These are phyloP conservation scores for Wickerhamiella sergipiensis DNA, from an alignment of 805 yeast genomes.

Conservation along the genomic window DNA sequence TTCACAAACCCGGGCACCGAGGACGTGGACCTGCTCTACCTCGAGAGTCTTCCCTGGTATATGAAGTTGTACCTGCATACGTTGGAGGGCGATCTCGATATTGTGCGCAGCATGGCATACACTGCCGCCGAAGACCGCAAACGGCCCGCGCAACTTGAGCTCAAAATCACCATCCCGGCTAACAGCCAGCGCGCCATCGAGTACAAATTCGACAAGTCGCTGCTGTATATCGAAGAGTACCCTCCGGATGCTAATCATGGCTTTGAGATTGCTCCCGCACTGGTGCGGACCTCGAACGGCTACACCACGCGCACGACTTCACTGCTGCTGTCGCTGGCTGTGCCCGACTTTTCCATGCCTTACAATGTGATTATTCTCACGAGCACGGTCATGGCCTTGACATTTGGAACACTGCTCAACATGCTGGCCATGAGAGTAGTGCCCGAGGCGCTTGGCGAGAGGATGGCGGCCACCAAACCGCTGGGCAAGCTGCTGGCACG, in stretches of 20 bases:
- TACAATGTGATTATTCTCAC: slow-evolving; percentile 91
- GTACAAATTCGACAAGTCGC: slow-evolving; percentile 75
- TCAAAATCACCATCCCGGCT: slow-evolving; percentile 51
- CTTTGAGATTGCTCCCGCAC: slow-evolving; percentile 82
- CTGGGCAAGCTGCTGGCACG: not conserved
- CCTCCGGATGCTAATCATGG: slow-evolving; percentile 99
- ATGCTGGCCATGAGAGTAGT: slow-evolving; percentile 60
- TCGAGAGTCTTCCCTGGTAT: slow-evolving; percentile 87
- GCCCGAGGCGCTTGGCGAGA: slow-evolving; percentile 36
- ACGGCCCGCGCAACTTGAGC: slow-evolving; percentile 74
- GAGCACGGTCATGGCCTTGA: slow-evolving; percentile 82
- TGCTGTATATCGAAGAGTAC: slow-evolving; percentile 74
- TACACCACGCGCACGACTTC: slow-evolving; percentile 59
- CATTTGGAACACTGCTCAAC: slow-evolving; percentile 79
- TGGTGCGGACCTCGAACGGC: slow-evolving; percentile 28
- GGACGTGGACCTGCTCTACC: slow-evolving; percentile 42
- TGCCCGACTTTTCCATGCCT: slow-evolving; percentile 98
- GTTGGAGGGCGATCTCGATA: slow-evolving; percentile 27
- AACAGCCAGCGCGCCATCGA: slow-evolving; percentile 44
- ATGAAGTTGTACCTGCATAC: slow-evolving; percentile 73
- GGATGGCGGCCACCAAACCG: slow-evolving; percentile 1
- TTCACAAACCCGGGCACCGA: slow-evolving; percentile 47
- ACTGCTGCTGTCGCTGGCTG: slow-evolving; percentile 73
- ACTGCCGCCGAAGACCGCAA: slow-evolving; percentile 67
- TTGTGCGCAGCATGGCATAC: slow-evolving; percentile 36